phyloP scores from a whole-genome alignment of 2,329 filamentous ascomycete species.

The Dactylellina cionopaga region DNA sequence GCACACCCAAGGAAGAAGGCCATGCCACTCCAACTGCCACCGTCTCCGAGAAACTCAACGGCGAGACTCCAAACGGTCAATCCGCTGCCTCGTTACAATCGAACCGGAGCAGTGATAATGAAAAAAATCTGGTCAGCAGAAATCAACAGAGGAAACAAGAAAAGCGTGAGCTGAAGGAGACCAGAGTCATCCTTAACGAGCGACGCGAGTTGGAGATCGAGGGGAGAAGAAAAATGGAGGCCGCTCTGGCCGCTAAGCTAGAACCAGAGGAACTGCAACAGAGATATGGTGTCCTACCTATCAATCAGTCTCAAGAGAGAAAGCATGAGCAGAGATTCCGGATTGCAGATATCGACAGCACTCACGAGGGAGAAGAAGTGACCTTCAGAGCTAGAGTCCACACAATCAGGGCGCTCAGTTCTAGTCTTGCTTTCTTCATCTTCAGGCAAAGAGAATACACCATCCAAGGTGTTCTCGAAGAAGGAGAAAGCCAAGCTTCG shows the following conservation, averaged over 20 bases:
- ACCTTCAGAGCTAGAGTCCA: constrained; percentile 78
- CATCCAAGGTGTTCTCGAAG: constrained; percentile 81
- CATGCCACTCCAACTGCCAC: constrained; percentile 6
- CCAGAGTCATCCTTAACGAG: constrained; percentile 57
- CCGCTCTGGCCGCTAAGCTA: constrained; percentile 67
- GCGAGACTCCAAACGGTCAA: constrained; percentile 38
- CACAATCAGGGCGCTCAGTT: constrained; percentile 81
- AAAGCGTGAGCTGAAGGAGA: constrained; percentile 59
- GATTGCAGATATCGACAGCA: constrained; percentile 66
- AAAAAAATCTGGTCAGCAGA: constrained; percentile 59
- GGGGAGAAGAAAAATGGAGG: constrained; percentile 60
- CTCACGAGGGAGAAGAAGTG: constrained; percentile 70
- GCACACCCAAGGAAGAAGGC: constrained; percentile 13
- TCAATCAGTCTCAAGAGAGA: constrained; percentile 67
- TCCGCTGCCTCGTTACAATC: constrained; percentile 42
- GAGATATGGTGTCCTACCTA: constrained; percentile 79
- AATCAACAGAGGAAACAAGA: constrained; percentile 62
- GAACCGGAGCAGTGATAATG: constrained; percentile 22
- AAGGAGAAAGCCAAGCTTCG: constrained; percentile 68
- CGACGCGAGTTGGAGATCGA: constrained; percentile 63
- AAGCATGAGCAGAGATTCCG: constrained; percentile 63
- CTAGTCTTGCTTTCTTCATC: constrained; percentile 83
- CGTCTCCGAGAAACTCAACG: constrained; percentile 22
- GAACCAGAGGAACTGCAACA: constrained; percentile 73
- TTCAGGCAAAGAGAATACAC: constrained; percentile 85